Base-by-base conservation (phyloP, 257 asterid species). In the Agastache rugosa region DNA sequence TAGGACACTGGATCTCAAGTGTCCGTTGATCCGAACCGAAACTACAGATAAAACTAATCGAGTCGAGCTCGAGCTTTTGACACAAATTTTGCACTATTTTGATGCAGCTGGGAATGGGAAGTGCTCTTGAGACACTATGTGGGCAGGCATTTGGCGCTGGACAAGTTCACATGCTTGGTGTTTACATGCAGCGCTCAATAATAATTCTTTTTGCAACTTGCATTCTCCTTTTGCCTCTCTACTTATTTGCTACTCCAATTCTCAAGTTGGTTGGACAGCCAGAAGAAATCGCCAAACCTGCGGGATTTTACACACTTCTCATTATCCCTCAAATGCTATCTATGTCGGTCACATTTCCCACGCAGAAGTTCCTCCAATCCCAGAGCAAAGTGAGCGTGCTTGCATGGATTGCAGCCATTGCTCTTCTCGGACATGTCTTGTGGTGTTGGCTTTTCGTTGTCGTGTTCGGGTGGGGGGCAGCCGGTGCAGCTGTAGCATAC, bases 131-230 rank as follows among this genome's bases (percentile, higher is more conserved):
- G 85, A 93, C 98, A 12, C 83, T 90, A 4, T 89, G 97, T 62
- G 98, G 97, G 19, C 98, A 93, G 59, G 94, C 98, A 41, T 90
- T 83, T 39, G 98, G 98, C 15, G 97, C 97, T 1, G 92, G 93
- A 14, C 89, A 90, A 77, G 83, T 86, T 56, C 90, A 90, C 64
- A 79, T 87, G 97, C 97, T 93, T 0, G 97, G 98, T 6, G 20
- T 87, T 34, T 90, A 93, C 67, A 81, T 91, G 90, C 98, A 93
- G 69, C 89, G 97, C 37, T 93, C 98, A 0, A 83, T 86, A 55
- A 74, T 90, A 17, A 89, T 93, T 72, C 88, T 86, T 27, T 70
- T 82, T 0, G 79, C 75, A 3, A 81, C 93, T 31, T 75, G 91
- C 73, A 22, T 84, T 11, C 45, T 86, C 70, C 85, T 93, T 31